Base-by-base conservation (phyloP, 139 green algal species). In the Haematococcus sp. region DNA sequence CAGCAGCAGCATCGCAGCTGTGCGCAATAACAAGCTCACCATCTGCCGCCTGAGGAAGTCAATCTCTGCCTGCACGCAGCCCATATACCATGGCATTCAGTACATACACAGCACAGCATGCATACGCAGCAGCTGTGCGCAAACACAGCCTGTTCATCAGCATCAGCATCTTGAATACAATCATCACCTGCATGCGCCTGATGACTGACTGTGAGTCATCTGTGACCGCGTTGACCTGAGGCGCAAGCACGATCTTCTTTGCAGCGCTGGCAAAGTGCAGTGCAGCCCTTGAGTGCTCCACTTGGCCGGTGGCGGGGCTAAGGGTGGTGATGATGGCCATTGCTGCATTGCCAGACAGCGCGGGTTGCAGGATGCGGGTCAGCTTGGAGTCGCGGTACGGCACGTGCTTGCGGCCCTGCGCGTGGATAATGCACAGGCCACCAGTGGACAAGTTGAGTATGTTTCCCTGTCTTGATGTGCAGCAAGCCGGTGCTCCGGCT, bases 261-360 rank as follows among this genome's bases (percentile, higher is more conserved):
- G 94, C 94, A n/a, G 93, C 83, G 44, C 76, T 89, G 35, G 94
- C 94, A 88, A 98, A 98, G 67, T 91, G 87, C 79, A 98, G 77
- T 9, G 85, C 76, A 20, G 74, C 71, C 3, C 74, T 87, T 30
- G 93, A 98, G 74, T 86, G 91, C 63, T 94, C 84, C 32, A 81
- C 63, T 9, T 74, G 82, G 23, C 73, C 74, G 35, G 76, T 43
- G 0, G 92, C 89, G 13, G 94, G 93, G 4, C 91, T 95, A 64
- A 97, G 85, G 74, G 85, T 93, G 76, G 90, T 95, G 68, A 98
- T 93, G 79, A 98, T 97, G 66, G 90, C 91, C 33, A 94, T 98
- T 70, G 91, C 90, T 27, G 93, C 87, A 80, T 98, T 98, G 73
- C 94, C 94, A 20, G 93, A 88, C 56, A 98, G 83, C 0, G 88